Conservation (phyloP, 192 early-diverging fungal genomes). For the Chytriomyces sp. region DNA sequence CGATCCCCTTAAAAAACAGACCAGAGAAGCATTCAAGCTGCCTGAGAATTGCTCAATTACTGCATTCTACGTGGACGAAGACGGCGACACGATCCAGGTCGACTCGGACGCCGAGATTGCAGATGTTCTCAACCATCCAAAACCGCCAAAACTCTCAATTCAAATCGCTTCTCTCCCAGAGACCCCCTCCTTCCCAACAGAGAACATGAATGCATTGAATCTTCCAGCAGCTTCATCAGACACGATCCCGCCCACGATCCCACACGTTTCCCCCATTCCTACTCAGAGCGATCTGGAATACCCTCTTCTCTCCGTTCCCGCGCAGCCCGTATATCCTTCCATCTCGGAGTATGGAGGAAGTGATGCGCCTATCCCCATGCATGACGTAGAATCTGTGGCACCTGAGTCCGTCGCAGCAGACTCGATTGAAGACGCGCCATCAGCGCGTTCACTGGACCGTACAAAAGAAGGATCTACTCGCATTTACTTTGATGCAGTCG, state of each 20-base stretch:
- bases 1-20: no score
- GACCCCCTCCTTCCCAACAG: not conserved
- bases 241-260: not conserved
- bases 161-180: not conserved
- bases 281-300: constrained; percentile 1
- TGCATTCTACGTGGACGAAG: constrained; percentile 21
- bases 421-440: no score
- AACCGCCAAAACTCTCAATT: constrained; percentile 5
- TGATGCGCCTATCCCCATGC: constrained; percentile 3
- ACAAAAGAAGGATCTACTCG: no score
- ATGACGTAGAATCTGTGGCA: constrained; percentile 20
- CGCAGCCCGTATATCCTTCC: not conserved
- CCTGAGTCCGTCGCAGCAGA: not conserved
- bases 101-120: not conserved
- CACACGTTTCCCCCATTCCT: not conserved
- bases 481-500: no score
- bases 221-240: no score
- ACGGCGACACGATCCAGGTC: constrained; percentile 16
- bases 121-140: not conserved
- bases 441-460: no score
- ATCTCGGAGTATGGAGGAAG: not conserved
- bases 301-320: not conserved
- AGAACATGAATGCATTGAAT: no score
- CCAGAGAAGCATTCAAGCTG: not conserved
- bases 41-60: not conserved